These are phyloP conservation scores for Alternaria gaisen DNA, from an alignment of 2,329 filamentous ascomycete species.

Conservation along the genomic window DNA sequence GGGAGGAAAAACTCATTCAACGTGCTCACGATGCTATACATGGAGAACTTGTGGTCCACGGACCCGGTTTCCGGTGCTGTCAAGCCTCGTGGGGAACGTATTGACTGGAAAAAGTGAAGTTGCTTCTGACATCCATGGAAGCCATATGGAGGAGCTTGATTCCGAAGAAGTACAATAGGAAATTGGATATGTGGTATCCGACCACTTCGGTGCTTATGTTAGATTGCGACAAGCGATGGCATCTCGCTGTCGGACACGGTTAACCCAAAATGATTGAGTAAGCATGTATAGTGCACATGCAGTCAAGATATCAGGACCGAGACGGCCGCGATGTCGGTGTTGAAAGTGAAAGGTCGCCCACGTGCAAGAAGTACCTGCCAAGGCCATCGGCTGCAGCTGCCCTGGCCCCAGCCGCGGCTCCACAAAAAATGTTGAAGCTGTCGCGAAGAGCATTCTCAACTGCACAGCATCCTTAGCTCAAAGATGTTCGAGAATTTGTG, in stretches of 20 bases:
- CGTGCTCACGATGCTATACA: background rate
- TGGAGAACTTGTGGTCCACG: background rate
- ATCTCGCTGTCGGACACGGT: background rate
- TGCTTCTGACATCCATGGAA: background rate
- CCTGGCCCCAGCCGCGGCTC: slow-evolving; percentile 18
- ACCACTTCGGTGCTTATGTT: background rate
- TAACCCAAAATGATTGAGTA: background rate
- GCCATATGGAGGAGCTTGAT: background rate
- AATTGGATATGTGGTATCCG: background rate
- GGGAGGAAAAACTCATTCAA: background rate
- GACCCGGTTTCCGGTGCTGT: slow-evolving; percentile 1
- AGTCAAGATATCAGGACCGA: background rate
- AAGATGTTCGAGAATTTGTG: slow-evolving; percentile 91
- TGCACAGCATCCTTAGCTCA: slow-evolving; percentile 8
- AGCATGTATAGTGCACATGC: background rate
- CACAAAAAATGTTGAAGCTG: slow-evolving; percentile 39
- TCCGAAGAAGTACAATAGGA: background rate
- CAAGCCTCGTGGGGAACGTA: background rate
- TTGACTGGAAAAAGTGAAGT: too few species aligned
- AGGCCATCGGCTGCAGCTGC: slow-evolving; percentile 28
- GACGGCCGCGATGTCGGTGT: background rate
- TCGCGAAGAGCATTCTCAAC: slow-evolving; percentile 6
- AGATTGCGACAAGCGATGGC: background rate
- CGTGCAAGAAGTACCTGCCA: slow-evolving; percentile 20
- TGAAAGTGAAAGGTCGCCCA: background rate